These are phyloP conservation scores for Aurifilum marmelostoma DNA, from an alignment of 2,329 filamentous ascomycete species.

Conservation along the genomic window DNA sequence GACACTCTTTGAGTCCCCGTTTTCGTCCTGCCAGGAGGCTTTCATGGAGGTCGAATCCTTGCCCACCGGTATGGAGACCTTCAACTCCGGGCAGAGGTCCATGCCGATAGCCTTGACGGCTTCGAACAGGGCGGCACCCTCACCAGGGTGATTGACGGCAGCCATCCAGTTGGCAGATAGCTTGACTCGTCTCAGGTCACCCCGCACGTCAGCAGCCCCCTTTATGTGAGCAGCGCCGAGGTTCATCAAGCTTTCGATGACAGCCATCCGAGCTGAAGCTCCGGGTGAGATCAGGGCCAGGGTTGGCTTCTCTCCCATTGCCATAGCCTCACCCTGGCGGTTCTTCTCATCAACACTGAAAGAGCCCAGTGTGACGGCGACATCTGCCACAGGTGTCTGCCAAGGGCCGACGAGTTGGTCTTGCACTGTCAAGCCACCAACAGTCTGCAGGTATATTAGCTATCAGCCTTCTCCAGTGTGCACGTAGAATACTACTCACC, in stretches of 20 bases:
- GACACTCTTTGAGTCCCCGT: conserved; percentile 75
- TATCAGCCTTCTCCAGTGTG: background rate
- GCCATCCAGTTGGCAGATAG: conserved; percentile 99
- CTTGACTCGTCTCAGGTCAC: conserved; percentile 76
- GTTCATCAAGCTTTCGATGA: conserved; percentile 92
- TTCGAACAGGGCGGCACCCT: conserved; percentile 90
- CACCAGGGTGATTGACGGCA: conserved; percentile 88
- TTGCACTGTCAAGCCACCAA: conserved; percentile 83
- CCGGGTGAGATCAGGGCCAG: conserved; percentile 87
- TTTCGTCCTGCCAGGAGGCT: conserved; percentile 84
- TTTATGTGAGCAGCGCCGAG: conserved; percentile 73
- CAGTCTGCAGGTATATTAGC: conserved; percentile 50
- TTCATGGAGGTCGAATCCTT: conserved; percentile 99
- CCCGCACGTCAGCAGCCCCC: conserved; percentile 49
- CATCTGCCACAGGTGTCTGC: conserved; percentile 93
- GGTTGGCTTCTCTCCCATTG: conserved; percentile 90
- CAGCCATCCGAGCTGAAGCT: conserved; percentile 94
- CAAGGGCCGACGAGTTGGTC: conserved; percentile 97
- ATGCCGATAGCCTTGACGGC: conserved; percentile 92
- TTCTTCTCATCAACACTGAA: conserved; percentile 68
- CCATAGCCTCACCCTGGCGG: conserved; percentile 91
- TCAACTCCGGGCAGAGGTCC: conserved; percentile 88
- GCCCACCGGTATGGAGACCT: conserved; percentile 91
- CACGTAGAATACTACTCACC: conserved; percentile 6
- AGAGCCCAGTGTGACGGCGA: conserved; percentile 86